Evolutionary conservation across 2,329 filamentous ascomycete species (phyloP).

Genomic region (Chaetomiaceae sp.): DNA sequence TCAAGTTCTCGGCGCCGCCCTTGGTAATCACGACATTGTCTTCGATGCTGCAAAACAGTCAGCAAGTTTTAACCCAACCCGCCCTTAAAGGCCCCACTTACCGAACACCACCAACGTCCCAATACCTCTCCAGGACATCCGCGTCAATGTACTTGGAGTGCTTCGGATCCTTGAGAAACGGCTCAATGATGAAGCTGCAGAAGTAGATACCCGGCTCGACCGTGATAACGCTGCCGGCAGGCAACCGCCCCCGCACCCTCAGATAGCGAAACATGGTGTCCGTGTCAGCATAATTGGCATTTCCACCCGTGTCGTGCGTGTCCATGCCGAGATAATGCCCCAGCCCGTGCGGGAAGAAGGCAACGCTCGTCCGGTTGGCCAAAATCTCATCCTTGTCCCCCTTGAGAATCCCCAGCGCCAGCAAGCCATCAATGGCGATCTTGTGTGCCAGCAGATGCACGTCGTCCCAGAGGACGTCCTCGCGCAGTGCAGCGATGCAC

Average conservation of each 20-base stretch:
- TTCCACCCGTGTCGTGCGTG: constrained; percentile 79
- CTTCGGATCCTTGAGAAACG: constrained; percentile 66
- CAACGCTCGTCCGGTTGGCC: constrained; percentile 70
- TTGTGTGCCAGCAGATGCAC: constrained; percentile 74
- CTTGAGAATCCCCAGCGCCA: constrained; percentile 68
- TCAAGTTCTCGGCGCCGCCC: constrained; percentile 57
- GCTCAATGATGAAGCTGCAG: constrained; percentile 79
- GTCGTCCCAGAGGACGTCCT: constrained; percentile 72
- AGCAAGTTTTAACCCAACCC: neutral
- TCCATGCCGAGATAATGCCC: constrained; percentile 92
- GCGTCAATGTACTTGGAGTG: constrained; percentile 72
- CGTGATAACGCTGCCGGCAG: constrained; percentile 78
- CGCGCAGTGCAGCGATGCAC: constrained; percentile 65
- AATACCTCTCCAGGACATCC: constrained; percentile 68
- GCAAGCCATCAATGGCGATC: constrained; percentile 73
- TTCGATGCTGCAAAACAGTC: constrained; percentile 40
- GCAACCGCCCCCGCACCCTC: constrained; percentile 67
- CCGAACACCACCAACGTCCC: constrained; percentile 72
- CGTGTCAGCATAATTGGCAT: constrained; percentile 69
- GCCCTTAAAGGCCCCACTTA: constrained; percentile 29
- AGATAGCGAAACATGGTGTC: constrained; percentile 86
- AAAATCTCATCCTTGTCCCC: constrained; percentile 67
- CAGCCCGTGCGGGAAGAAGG: constrained; percentile 87
- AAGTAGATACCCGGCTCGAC: constrained; percentile 96
- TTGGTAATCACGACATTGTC: constrained; percentile 60